Percentiles rank a stretch among this genome's conserved stretches.
Evolutionary conservation across 768 basidiomycete species (phyloP).

Genomic region (Mycena polygramma): DNA sequence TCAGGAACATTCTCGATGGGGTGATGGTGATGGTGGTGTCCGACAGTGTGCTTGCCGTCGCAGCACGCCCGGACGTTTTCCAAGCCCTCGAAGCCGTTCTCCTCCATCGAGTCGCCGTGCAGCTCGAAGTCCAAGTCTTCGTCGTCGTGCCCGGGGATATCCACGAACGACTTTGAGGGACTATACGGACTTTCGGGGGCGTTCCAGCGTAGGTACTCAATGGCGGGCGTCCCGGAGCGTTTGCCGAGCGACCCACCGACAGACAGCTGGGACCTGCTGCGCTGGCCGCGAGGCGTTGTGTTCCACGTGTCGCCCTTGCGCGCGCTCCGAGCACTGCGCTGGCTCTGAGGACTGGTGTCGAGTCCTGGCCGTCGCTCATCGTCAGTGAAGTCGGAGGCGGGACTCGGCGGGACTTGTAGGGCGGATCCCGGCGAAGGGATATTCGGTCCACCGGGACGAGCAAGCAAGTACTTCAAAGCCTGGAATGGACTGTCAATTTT

Average conservation of each 20-base stretch:
- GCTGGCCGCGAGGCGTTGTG: constrained; percentile 81
- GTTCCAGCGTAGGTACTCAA: constrained; percentile 89
- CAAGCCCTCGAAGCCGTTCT: constrained; percentile 89
- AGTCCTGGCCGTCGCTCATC: constrained; percentile 62
- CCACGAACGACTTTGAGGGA: constrained; percentile 77
- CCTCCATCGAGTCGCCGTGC: constrained; percentile 78
- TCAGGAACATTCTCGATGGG: constrained; percentile 54
- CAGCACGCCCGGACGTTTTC: constrained; percentile 97
- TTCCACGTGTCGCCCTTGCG: constrained; percentile 76
- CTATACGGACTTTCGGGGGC: constrained; percentile 83
- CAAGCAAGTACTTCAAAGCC: constrained; percentile 93
- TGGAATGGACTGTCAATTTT: constrained; percentile 46
- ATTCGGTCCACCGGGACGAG: constrained; percentile 68
- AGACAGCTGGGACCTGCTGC: constrained; percentile 85
- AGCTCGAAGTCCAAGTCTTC: constrained; percentile 88
- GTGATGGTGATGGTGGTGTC: constrained; percentile 57
- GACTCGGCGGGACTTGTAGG: constrained; percentile 60
- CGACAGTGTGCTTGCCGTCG: constrained; percentile 89
- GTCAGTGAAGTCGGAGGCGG: constrained; percentile 64
- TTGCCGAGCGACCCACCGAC: constrained; percentile 82
- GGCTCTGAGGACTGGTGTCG: constrained; percentile 78
- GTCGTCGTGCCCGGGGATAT: constrained; percentile 61
- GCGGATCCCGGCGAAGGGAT: constrained; percentile 56
- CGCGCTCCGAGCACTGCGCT: constrained; percentile 74
- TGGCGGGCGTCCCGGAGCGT: constrained; percentile 90